These are phyloP conservation scores for Geoglossum glabrum DNA, from an alignment of 495 filamentous ascomycete species.

Conservation along the genomic window DNA sequence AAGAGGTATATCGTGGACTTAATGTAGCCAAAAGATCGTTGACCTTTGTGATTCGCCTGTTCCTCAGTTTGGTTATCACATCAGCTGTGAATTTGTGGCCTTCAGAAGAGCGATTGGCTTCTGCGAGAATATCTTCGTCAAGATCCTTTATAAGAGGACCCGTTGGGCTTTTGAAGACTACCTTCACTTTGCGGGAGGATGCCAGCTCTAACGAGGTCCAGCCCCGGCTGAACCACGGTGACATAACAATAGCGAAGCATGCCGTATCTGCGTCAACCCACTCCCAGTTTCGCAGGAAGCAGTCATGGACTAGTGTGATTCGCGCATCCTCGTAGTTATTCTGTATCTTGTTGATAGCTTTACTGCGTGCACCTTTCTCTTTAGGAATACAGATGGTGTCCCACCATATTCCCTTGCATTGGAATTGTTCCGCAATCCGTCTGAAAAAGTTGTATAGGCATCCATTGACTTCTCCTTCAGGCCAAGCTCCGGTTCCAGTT, in stretches of 20 bases:
- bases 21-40: constrained; percentile 10
- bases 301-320: constrained; percentile 18
- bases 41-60: constrained; percentile 2
- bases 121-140: constrained; percentile 12
- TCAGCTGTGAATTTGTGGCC: too few relatives aligned
- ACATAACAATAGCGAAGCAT: constrained; percentile 12
- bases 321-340: constrained; percentile 13
- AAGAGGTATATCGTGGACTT: constrained; percentile 12
- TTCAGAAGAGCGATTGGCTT: too few relatives aligned
- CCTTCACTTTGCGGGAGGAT: constrained; percentile 14
- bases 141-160: constrained; percentile 15
- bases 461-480: neutral
- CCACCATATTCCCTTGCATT: constrained; percentile 10
- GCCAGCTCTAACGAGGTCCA: constrained; percentile 18
- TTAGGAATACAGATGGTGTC: constrained; percentile 11
- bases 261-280: constrained; percentile 14
- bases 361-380: constrained; percentile 2
- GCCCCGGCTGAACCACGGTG: constrained; percentile 14
- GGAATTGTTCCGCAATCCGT: neutral
- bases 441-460: neutral
- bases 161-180: constrained; percentile 14
- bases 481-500: constrained; percentile 5
- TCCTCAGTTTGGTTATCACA: too few relatives aligned
- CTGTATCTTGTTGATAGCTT: constrained; percentile 12
- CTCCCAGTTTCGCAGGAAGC: constrained; percentile 13